These are phyloP conservation scores for Papiliotrema nemorosa DNA, from an alignment of 1,284 basidiomycete genomes.

Conservation along the genomic window DNA sequence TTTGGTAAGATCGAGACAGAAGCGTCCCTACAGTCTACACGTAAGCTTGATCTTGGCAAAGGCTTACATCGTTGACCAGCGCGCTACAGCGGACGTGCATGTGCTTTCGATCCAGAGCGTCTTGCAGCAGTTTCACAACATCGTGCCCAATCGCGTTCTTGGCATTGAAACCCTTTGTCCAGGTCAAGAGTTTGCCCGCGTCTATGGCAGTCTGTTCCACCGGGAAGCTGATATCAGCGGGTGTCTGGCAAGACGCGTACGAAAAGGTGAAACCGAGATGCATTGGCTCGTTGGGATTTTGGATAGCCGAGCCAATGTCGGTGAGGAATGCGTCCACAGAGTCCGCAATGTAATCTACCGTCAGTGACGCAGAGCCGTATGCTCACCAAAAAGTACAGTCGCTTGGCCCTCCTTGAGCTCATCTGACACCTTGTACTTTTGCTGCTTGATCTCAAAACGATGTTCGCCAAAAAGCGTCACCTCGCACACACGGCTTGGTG, in stretches of 20 bases:
- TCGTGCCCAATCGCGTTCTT: conserved; percentile 90
- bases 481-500: conserved; percentile 79
- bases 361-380: too few species aligned
- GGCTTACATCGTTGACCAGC: conserved; percentile 87
- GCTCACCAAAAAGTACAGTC: conserved; percentile 72
- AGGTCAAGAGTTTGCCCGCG: conserved; percentile 82
- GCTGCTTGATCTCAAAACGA: conserved; percentile 81
- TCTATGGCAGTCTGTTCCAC: conserved; percentile 94
- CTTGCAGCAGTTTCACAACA: conserved; percentile 85
- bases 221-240: conserved; percentile 62
- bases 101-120: conserved; percentile 88
- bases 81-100: conserved; percentile 91
- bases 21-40: conserved; percentile 86
- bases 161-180: conserved; percentile 95
- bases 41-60: not conserved
- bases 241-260: conserved; percentile 23
- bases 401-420: conserved; percentile 85
- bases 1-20: conserved; percentile 85
- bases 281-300: conserved; percentile 55
- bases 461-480: conserved; percentile 84
- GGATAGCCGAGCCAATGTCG: conserved; percentile 54
- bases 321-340: conserved; percentile 92
- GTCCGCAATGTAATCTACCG: conserved; percentile 86
- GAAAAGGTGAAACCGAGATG: conserved; percentile 89
- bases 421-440: conserved; percentile 91